Conservation (phyloP, 768 basidiomycete genomes). For the Kwoniella mangroviensis region DNA sequence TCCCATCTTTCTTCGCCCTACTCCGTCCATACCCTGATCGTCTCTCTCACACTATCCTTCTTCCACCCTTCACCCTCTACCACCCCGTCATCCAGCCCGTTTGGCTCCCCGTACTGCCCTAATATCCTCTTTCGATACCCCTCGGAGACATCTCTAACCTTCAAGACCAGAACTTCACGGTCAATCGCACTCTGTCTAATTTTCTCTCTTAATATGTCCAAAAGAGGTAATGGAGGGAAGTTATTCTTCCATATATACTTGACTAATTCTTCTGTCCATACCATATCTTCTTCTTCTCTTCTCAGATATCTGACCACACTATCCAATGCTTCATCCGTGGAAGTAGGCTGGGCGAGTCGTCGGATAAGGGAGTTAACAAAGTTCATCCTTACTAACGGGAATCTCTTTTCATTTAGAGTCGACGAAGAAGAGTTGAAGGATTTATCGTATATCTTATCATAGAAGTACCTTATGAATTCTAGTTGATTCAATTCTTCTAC, state of each 20-base stretch:
- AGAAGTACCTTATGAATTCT: slow-evolving; percentile 31
- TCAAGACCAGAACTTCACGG: slow-evolving; percentile 14
- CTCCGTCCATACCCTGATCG: slow-evolving; percentile 27
- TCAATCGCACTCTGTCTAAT: slow-evolving; percentile 16
- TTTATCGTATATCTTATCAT: slow-evolving; percentile 31
- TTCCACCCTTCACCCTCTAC: slow-evolving; percentile 35
- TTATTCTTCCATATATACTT: slow-evolving; percentile 24
- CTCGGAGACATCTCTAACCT: slow-evolving; percentile 31
- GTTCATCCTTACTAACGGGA: slow-evolving; percentile 23
- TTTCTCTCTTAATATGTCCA: slow-evolving; percentile 21
- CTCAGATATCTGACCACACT: not conserved
- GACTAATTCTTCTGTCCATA: slow-evolving; percentile 13
- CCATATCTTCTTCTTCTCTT: slow-evolving; percentile 1
- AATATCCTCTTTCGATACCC: slow-evolving; percentile 23
- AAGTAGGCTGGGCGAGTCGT: not conserved
- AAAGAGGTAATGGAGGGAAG: slow-evolving; percentile 30
- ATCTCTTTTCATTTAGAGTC: slow-evolving; percentile 18
- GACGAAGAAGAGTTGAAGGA: slow-evolving; percentile 16
- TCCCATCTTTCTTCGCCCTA: not conserved
- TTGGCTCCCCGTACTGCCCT: not conserved
- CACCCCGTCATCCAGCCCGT: not conserved
- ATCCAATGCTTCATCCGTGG: not conserved
- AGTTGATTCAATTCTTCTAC: slow-evolving; percentile 29
- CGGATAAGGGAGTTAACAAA: slow-evolving; percentile 15
- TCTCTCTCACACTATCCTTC: slow-evolving; percentile 30